A percentile compares a stretch with the other conserved stretches of the same genome.
Evolutionary conservation across 768 basidiomycete species (phyloP).

Genomic region (Clitopilus hobsonii): DNA sequence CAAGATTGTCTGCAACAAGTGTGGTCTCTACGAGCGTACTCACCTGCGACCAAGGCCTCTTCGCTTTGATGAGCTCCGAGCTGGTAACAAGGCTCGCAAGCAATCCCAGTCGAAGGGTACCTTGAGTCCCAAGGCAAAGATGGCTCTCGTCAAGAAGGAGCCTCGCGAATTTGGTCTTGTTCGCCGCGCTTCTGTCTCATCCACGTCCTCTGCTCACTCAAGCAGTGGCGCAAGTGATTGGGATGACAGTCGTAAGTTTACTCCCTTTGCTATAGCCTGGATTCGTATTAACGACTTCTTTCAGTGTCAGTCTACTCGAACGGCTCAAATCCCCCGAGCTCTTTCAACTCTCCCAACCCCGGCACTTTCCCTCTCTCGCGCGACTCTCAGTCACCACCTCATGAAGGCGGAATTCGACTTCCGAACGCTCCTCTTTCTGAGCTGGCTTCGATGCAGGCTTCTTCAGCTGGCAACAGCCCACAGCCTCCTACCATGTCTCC

Average conservation of each 20-base stretch:
- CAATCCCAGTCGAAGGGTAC: slow-evolving; percentile 32
- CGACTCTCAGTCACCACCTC: slow-evolving; percentile 44
- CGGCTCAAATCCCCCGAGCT: slow-evolving; percentile 58
- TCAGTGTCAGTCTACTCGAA: slow-evolving; percentile 51
- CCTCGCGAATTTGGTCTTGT: slow-evolving; percentile 45
- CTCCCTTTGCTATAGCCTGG: background rate
- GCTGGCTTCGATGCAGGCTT: slow-evolving; percentile 43
- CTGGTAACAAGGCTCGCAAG: slow-evolving; percentile 81
- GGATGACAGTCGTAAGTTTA: slow-evolving; percentile 68
- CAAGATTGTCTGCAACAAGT: slow-evolving; percentile 94
- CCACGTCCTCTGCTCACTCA: slow-evolving; percentile 49
- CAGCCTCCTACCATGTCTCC: slow-evolving; percentile 14
- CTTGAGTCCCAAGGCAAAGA: slow-evolving; percentile 32
- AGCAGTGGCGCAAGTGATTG: slow-evolving; percentile 68
- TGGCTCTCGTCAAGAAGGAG: slow-evolving; percentile 58
- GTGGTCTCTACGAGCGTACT: slow-evolving; percentile 86
- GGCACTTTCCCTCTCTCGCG: slow-evolving; percentile 59
- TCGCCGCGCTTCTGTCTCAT: slow-evolving; percentile 62
- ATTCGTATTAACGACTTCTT: slow-evolving; percentile 1
- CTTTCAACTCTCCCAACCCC: slow-evolving; percentile 61
- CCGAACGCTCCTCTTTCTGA: slow-evolving; percentile 71
- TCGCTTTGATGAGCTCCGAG: slow-evolving; percentile 83
- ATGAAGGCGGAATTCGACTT: slow-evolving; percentile 62
- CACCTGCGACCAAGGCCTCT: slow-evolving; percentile 79
- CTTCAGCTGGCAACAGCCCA: background rate